Base-by-base conservation (phyloP, 805 yeast species). In the Yarrowia sp. region DNA sequence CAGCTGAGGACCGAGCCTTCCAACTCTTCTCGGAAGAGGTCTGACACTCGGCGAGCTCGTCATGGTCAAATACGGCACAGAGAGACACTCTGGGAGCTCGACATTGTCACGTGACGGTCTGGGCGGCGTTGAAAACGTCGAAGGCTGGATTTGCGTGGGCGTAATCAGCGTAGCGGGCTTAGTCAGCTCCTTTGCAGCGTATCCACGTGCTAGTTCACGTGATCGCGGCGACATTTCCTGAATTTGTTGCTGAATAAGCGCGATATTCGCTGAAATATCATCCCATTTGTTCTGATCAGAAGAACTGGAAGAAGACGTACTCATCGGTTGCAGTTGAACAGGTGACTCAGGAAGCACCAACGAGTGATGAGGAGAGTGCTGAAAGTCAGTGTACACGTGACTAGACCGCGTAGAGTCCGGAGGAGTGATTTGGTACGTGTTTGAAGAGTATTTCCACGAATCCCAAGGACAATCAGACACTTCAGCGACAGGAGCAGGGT, bases 261-360 rank as follows among this genome's bases (percentile, higher is more conserved):
- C 61, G 28, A 55, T 28, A 47, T 55, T 55, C 17, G 61, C 61
- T 10, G 61, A 55, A 31, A 55, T 55, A 38, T 55, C 61, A 31
- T 41, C 38, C 61, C 61, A 55, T 14, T 55, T 55, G 11, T 15
- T 28, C 33, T 31, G 61, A 15, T 55, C 61, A 1, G 55, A 48
- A 2, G 42, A 10, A 3, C 47, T 39, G 2, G 39, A 31, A 0
- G 36, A 39, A 9, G 61, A 55, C 28, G 60, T n/a, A 9, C 47
- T 15, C 38, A n/a, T 32, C 17, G 61, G 47, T 15, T 41, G 61
- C 31, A 31, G 45, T 18, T 39, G 61, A 8, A 55, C 47, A 8
- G 61, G 61, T 8, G 61, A 55, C 47, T 55, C 61, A 8, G 61
- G 61, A 10, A 55, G 61, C 45, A 55, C 61, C 61, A 55, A 28